Base-by-base conservation (phyloP, 2,329 filamentous ascomycete species). In the Colletotrichum horii region DNA sequence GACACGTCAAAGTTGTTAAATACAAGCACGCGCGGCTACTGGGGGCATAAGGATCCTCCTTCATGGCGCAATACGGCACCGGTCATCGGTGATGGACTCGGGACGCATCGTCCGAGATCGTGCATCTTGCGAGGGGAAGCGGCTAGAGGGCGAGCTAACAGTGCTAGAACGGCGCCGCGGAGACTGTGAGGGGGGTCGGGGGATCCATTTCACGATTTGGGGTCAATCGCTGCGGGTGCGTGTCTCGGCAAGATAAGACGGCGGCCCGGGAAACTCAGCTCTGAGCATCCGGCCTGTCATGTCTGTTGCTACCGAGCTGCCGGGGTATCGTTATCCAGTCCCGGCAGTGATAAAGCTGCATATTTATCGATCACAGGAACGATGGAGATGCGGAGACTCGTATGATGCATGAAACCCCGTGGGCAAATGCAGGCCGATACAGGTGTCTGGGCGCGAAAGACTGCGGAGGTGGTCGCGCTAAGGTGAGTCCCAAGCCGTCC, bases 211-310 rank as follows among this genome's bases (percentile, higher is more conserved):
- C n/a, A 52, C 43, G n/a, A 52, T 52, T 52, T 52, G 43, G 43
- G 43, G n/a, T 22, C n/a, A 22, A 52, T 52, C 43, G 43, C 43
- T 52, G n/a, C 4, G 43, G 43, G 43, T 52, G n/a, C 11, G 30
- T 68, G 8, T 12, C 28, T 58, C 55, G 55, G 55, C 36, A 43
- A 73, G 74, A 74, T 73, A 76, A 74, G 74, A 76, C 65, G 65
- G 43, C 43, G 43, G 26, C 43, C 56, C 43, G 73, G 43, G 19
- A 30, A 72, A 73, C 67, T 26, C 67, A 62, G 28, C 34, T 60
- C 43, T 52, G 43, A 6, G 65, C 26, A 34, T 28, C 32, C 24
- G 43, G 24, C n/a, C 43, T 6, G n/a, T 66, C 30, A 0, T 66
- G 26, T 28, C 22, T 28, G 30, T 52, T 24, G 43, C 7, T 48